Base-by-base conservation (phyloP, 139 green algal genomes). In the Nannochloris sp. region DNA sequence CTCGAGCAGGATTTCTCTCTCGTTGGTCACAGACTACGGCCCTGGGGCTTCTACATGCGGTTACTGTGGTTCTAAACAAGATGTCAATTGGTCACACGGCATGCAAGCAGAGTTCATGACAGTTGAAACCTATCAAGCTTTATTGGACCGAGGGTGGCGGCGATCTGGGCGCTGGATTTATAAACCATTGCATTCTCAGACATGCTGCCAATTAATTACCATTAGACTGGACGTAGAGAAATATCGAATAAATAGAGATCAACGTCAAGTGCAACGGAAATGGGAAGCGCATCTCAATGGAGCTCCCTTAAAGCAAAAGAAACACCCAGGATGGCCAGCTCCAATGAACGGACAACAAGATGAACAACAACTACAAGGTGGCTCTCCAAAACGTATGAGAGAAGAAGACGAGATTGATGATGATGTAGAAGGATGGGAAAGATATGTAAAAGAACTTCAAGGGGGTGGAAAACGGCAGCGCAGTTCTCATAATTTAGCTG, bases 201-300 rank as follows among this genome's bases (percentile, higher is more conserved):
- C 60, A 4, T 85, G 79, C 65, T 86, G 80, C 55, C 66, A 67
- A 23, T 62, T 73, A 24, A 58, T 83, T 53, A 82, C 76, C 6
- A 80, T 84, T 39, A 73, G 80, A 0, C 63, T 86, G 30, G 70
- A 84, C 47, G 67, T 62, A 2, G 19, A 68, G 29, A 67, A 71
- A 47, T 82, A 78, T 53, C 1, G 15, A n/a, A 44, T 62, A 7
- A 77, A 32, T 42, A 80, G 77, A 67, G 68, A 59, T 6, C 74
- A 77, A 31, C 60, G 35, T n/a, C 51, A 36, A 33, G 67, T 69
- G 24, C 53, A 53, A 29, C 44, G 61, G 9, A 72, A 61, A 51
- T 71, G 68, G 71, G 45, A 71, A 10, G 48, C 42, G 1, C 72
- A 66, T 45, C 62, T 82, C 3, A 65, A 47, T 4, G 75, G 75